Conservation (phyloP, 73 alveolate species). For the Loxodes magnus region DNA sequence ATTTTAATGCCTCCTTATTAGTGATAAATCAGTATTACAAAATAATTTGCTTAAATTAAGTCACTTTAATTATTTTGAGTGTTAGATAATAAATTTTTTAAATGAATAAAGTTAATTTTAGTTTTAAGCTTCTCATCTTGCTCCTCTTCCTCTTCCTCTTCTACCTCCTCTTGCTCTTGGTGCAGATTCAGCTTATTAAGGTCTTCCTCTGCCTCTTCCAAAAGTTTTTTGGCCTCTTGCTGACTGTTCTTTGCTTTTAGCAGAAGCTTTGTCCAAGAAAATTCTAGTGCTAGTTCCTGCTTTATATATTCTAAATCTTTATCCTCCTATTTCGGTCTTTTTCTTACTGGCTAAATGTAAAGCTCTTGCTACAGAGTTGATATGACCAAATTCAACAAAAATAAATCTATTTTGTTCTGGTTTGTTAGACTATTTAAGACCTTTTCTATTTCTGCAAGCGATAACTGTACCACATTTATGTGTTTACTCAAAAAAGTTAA, state of each 20-base stretch:
- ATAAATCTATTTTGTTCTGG: conserved; percentile 48
- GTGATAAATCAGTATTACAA: too few relatives aligned
- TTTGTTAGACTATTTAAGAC: conserved; percentile 64
- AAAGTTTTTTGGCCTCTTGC: conserved; percentile 10
- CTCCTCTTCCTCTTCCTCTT: conserved; percentile 22
- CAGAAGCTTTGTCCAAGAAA: conserved; percentile 2
- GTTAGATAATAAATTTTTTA: too few relatives aligned
- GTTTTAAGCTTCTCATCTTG: conserved; percentile 11
- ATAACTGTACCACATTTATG: conserved; percentile 72
- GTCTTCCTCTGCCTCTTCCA: background rate
- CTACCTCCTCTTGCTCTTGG: conserved; percentile 26
- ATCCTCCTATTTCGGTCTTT: conserved; percentile 42
- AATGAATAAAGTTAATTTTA: too few relatives aligned
- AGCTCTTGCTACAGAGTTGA: conserved; percentile 70
- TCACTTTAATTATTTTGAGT: too few relatives aligned
- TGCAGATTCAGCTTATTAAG: background rate
- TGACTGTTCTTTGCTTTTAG: conserved; percentile 18
- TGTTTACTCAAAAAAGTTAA: conserved; percentile 25
- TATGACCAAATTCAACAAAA: conserved; percentile 74
- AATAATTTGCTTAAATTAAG: too few relatives aligned
- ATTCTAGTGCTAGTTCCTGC: conserved; percentile 79
- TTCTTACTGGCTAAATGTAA: conserved; percentile 70
- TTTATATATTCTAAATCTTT: conserved; percentile 65
- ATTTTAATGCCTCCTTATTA: too few relatives aligned
- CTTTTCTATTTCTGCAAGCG: conserved; percentile 70